A percentile compares a stretch with the other conserved stretches of the same genome.
phyloP scores from a whole-genome alignment of 306 rosid species.

The Cicer chorassanicum region DNA sequence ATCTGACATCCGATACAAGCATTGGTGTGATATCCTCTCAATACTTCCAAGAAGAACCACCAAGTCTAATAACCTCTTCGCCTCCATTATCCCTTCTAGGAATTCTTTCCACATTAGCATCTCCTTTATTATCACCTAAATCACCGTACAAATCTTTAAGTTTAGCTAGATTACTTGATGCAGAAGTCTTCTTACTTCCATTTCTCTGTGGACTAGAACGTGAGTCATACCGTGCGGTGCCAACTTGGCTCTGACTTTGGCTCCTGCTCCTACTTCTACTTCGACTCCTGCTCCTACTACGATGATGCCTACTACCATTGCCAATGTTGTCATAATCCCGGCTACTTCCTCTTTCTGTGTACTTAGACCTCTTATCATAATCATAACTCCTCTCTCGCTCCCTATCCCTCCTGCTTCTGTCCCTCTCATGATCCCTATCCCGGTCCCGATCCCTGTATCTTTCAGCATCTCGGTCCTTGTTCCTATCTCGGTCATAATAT shows the following conservation, averaged over 20 bases:
- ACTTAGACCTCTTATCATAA: slow-evolving; percentile 61
- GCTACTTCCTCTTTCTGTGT: slow-evolving; percentile 69
- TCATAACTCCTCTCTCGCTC: slow-evolving; percentile 60
- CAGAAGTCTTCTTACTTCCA: slow-evolving; percentile 60
- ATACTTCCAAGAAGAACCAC: slow-evolving; percentile 60
- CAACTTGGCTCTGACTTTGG: slow-evolving; percentile 67
- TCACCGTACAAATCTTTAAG: slow-evolving; percentile 92
- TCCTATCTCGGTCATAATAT: slow-evolving; percentile 50
- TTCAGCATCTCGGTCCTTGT: slow-evolving; percentile 50
- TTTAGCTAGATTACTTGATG: slow-evolving; percentile 88
- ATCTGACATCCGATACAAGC: slow-evolving; percentile 39
- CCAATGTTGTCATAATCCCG: slow-evolving; percentile 66
- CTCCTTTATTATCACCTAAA: slow-evolving; percentile 65
- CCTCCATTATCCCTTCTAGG: slow-evolving; percentile 65
- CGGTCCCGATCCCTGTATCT: slow-evolving; percentile 52
- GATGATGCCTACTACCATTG: slow-evolving; percentile 57
- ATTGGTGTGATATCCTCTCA: slow-evolving; percentile 40
- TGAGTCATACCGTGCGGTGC: slow-evolving; percentile 48
- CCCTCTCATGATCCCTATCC: slow-evolving; percentile 51
- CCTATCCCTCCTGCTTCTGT: slow-evolving; percentile 49
- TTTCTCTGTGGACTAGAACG: slow-evolving; percentile 65
- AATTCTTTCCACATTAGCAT: slow-evolving; percentile 56
- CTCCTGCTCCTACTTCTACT: slow-evolving; percentile 85
- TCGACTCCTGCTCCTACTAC: slow-evolving; percentile 64
- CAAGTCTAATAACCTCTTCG: slow-evolving; percentile 92